phyloP scores from a whole-genome alignment of 2,329 filamentous ascomycete genomes.

The Xylariaceae sp. region DNA sequence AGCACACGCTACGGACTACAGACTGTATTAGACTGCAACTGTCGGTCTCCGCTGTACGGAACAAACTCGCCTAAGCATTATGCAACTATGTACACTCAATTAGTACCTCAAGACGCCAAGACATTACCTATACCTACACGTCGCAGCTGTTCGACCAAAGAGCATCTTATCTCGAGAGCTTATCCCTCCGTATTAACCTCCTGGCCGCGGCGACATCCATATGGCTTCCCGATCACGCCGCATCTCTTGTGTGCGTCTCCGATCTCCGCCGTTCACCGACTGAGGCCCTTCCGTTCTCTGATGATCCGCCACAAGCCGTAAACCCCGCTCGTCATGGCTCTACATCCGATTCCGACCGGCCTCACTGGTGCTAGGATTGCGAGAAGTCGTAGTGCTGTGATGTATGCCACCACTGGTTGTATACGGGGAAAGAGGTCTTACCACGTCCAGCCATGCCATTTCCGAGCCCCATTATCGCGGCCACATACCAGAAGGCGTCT shows the following conservation, averaged over 20 bases:
- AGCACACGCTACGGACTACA: too few relatives aligned
- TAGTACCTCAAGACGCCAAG: not conserved
- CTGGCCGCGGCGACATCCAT: not conserved
- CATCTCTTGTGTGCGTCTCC: constrained; percentile 24
- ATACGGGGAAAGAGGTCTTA: constrained; percentile 16
- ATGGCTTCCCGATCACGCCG: constrained; percentile 28
- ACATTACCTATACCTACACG: not conserved
- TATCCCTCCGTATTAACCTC: not conserved
- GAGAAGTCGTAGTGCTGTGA: constrained; percentile 5
- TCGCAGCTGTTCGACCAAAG: not conserved
- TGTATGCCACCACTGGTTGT: constrained; percentile 1
- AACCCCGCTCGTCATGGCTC: constrained; percentile 19
- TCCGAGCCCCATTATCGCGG: constrained; percentile 5
- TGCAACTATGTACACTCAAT: not conserved
- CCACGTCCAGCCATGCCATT: constrained; percentile 12
- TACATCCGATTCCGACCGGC: constrained; percentile 17
- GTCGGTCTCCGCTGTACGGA: not conserved
- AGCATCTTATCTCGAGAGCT: not conserved
- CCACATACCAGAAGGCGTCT: not conserved
- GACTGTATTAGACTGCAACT: too few relatives aligned
- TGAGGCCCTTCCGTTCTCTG: not conserved
- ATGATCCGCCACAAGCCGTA: not conserved
- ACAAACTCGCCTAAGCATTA: not conserved
- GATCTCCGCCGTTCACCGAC: constrained; percentile 1
- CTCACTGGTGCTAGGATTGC: constrained; percentile 3